Base-by-base conservation (phyloP, 768 basidiomycete genomes). In the Fibroporia radiculosa region DNA sequence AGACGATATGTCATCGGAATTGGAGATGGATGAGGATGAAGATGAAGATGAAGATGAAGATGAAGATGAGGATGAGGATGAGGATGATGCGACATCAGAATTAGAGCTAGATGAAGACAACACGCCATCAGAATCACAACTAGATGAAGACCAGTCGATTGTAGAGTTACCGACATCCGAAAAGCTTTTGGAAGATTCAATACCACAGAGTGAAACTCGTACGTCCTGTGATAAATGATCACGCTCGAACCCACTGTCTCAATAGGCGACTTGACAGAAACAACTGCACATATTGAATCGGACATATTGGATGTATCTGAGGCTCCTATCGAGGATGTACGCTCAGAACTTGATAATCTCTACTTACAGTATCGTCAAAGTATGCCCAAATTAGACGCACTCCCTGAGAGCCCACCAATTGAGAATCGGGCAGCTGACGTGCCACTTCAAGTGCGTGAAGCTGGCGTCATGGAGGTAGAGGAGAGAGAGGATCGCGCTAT, bases 401-500 rank as follows among this genome's bases (percentile, higher is more conserved):
- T 61, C 13, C 31, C 54, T 2, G 24, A 39, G 6, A 40, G 34
- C 2, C 28, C 51, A 7, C 11, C 29, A 10, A 11, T 33, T 4
- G 34, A 33, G n/a, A n/a, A 12, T 25, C 19, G 48, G 4, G 23
- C 6, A 19, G 36, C 32, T 11, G 38, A 10, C 24, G 38, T 25
- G 31, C 34, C 36, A 18, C 24, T 26, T 16, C 39, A 40, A 19
- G 39, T 26, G 18, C n/a, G n/a, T n/a, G 29, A 11, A 22, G 22
- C 25, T 40, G 25, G 16, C 10, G 16, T 11, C 22, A 13, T 39
- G 22, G 8, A 34, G 18, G 62, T 58, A 3, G 71, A 71, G 10
- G 63, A 62, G 1, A 63, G 57, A 14, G 58, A 62, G 26, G 74
- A 73, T 36, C 66, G 72, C 45, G 66, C 66, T 16, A 72, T 82